Conservation (phyloP, 176 grass and related monocot genomes). For the Panicum miliaceum region DNA sequence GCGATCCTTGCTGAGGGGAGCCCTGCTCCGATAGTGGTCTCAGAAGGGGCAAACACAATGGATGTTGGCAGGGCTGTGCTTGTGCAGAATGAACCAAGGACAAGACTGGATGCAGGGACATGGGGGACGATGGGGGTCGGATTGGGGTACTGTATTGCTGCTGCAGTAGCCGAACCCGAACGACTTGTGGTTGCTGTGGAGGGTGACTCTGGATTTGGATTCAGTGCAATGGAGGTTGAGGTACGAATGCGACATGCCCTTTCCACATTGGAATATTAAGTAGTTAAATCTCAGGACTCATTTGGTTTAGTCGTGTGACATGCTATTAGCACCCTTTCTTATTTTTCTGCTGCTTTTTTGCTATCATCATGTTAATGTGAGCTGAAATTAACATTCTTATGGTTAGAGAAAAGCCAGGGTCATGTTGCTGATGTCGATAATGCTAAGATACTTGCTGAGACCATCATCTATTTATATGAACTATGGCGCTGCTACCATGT, state of each 20-base stretch:
- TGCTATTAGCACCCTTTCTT: slow-evolving; percentile 1
- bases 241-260: slow-evolving; percentile 42
- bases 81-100: slow-evolving; percentile 92
- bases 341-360: not conserved
- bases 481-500: not conserved
- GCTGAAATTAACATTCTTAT: slow-evolving; percentile 3
- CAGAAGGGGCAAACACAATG: slow-evolving; percentile 96
- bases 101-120: slow-evolving; percentile 93
- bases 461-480: not conserved
- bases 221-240: slow-evolving; percentile 99
- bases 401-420: not conserved
- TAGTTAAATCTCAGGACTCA: not conserved
- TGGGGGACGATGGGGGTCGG: slow-evolving; percentile 98
- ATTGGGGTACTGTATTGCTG: slow-evolving; percentile 91
- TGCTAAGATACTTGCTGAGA: not conserved
- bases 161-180: slow-evolving; percentile 69
- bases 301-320: not conserved
- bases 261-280: not conserved
- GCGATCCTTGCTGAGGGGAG: slow-evolving; percentile 75
- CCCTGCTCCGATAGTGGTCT: slow-evolving; percentile 73
- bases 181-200: slow-evolving; percentile 90
- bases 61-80: slow-evolving; percentile 90
- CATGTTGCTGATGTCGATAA: not conserved
- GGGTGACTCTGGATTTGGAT: slow-evolving; percentile 95
- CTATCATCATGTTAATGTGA: not conserved